Evolutionary conservation across 108 stramenopile species (phyloP), one percentile per base, ranked within the genome.

Genomic region (Conticribra guillardii): DNA sequence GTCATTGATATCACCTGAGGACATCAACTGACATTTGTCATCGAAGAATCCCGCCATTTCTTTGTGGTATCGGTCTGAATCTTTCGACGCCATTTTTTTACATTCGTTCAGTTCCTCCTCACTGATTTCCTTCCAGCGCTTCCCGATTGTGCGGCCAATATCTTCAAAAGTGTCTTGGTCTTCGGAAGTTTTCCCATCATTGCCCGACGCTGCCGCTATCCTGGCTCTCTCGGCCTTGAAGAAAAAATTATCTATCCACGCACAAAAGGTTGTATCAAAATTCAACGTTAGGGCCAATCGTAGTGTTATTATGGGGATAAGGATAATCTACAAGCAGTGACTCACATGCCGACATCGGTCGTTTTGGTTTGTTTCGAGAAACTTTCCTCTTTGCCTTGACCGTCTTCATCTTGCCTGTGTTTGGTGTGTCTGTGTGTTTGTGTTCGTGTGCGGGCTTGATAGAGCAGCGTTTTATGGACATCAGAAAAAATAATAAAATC

Each of bases 41-140:
- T 51, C 4, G 31, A 86, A 86, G 76, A 85, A 89, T 8, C 37
- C 34, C 41, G 73, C 69, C 88, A 85, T 85, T 63, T 89, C 84
- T 3, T 76, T 81, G 73, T 85, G 84, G 58, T 89, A 89, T 3
- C 88, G 83, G 41, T 84, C 85, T 4, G 85, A 82, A 33, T 89
- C 88, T 64, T 77, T 81, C 15, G 76, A 30, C 7, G 88, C 88
- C 76, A 86, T 44, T 50, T 86, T 84, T 2, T 83, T 77, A 69
- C 73, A 89, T 34, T 69, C 74, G 19, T 73, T 27, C 26, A 89
- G 78, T 37, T 81, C 60, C 44, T 86, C 85, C 16, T 81, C 75
- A 23, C 86, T 83, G 54, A 89, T 84, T 31, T 86, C 82, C 60
- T 83, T 89, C 88, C 88, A 89, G 15, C 88, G 76, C 58, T 84